Percentiles rank a stretch among this genome's conserved stretches.
Evolutionary conservation across 768 basidiomycete species (phyloP).

Genomic region (Russula brevipes): DNA sequence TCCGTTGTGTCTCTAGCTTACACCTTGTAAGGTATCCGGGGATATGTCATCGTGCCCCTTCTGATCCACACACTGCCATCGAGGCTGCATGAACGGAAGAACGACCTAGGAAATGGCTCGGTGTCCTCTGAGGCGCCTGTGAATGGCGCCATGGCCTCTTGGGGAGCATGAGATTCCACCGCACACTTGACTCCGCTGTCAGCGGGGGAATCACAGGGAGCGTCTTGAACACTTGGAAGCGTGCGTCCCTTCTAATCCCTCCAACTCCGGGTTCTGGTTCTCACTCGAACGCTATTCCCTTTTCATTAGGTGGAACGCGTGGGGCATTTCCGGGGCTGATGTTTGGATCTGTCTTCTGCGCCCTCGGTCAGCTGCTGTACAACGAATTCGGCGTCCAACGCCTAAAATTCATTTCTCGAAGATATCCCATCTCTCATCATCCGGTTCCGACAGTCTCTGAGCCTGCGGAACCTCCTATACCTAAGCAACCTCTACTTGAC

Average conservation of each 20-base stretch:
- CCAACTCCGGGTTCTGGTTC: not conserved
- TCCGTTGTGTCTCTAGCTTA: not conserved
- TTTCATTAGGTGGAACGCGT: constrained; percentile 50
- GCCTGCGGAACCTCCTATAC: not conserved
- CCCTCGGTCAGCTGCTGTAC: constrained; percentile 58
- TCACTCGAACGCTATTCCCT: constrained; percentile 6
- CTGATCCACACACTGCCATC: constrained; percentile 44
- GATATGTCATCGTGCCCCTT: constrained; percentile 66
- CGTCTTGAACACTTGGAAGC: constrained; percentile 50
- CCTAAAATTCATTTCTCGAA: constrained; percentile 49
- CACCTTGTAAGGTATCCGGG: constrained; percentile 54
- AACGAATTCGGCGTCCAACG: constrained; percentile 65
- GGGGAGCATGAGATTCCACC: constrained; percentile 53
- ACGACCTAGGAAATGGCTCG: constrained; percentile 32
- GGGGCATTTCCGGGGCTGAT: constrained; percentile 55
- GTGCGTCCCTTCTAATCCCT: constrained; percentile 38
- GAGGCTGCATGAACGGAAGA: constrained; percentile 43
- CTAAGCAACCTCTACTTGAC: constrained; percentile 33
- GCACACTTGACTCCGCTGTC: constrained; percentile 64
- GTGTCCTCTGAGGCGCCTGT: constrained; percentile 18
- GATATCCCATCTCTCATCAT: constrained; percentile 18
- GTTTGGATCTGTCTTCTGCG: constrained; percentile 54
- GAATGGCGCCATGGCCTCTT: constrained; percentile 32
- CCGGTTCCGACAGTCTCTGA: not conserved
- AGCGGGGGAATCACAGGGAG: constrained; percentile 70